Evolutionary conservation across 192 early-diverging fungal species (phyloP).

Genomic region (Entophlyctis luteolus): DNA sequence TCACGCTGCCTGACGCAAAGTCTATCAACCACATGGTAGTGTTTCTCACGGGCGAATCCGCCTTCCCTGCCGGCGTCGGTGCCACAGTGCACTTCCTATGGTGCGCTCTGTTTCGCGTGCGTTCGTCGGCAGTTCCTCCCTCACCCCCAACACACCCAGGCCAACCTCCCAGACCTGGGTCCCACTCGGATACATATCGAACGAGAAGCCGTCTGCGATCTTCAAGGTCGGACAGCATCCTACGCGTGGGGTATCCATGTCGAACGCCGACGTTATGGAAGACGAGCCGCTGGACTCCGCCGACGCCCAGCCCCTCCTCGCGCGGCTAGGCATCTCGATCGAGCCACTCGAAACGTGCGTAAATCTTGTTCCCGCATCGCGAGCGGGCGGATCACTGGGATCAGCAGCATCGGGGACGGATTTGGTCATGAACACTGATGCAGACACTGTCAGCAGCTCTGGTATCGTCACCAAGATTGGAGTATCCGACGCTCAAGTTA

Average conservation of each 20-base stretch:
- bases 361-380: too few species aligned
- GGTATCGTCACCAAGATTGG: slow-evolving; percentile 60
- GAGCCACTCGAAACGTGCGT: slow-evolving; percentile 73
- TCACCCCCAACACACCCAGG: slow-evolving; percentile 16
- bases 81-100: slow-evolving; percentile 94
- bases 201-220: slow-evolving; percentile 54
- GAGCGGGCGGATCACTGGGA: too few species aligned
- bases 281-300: slow-evolving; percentile 23
- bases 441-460: too few species aligned
- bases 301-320: slow-evolving; percentile 37
- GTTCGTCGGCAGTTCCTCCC: slow-evolving; percentile 10
- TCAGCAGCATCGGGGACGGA: too few species aligned
- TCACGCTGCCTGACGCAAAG: slow-evolving; percentile 80
- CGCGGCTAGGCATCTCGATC: slow-evolving; percentile 87
- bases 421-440: too few species aligned
- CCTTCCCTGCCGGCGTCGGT: slow-evolving; percentile 85
- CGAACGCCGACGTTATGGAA: slow-evolving; percentile 30
- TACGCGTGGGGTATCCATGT: too few species aligned
- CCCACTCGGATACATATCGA: slow-evolving; percentile 46
- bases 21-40: slow-evolving; percentile 93
- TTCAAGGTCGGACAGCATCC: slow-evolving; percentile 45
- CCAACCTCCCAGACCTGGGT: slow-evolving; percentile 34
- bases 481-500: slow-evolving; percentile 39
- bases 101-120: slow-evolving; percentile 37
- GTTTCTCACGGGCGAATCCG: slow-evolving; percentile 78